A percentile compares a stretch with the other conserved stretches of the same genome.
Conservation (phyloP, 1,284 basidiomycete genomes). For the Serendipita sp. region DNA sequence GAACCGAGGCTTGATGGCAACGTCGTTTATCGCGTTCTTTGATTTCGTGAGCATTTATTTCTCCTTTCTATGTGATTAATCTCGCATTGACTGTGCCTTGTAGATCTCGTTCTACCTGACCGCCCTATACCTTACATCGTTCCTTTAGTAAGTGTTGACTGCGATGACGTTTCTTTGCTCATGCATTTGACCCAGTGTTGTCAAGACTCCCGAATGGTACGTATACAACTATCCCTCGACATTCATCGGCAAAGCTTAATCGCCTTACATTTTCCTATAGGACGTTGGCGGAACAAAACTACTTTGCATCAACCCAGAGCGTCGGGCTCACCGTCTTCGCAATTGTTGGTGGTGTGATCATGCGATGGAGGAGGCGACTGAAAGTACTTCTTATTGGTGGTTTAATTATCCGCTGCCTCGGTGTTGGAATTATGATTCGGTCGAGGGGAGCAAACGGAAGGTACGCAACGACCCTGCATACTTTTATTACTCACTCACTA, state of each 20-base stretch:
- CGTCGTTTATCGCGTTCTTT: slow-evolving; percentile 25
- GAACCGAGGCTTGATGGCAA: slow-evolving; percentile 22
- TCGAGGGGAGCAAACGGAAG: slow-evolving; percentile 49
- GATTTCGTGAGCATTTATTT: slow-evolving; percentile 18
- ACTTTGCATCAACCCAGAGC: slow-evolving; percentile 30
- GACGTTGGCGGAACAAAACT: slow-evolving; percentile 19
- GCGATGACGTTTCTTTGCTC: slow-evolving; percentile 25
- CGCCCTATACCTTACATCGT: slow-evolving; percentile 45
- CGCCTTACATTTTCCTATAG: slow-evolving; percentile 22
- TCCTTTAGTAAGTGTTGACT: slow-evolving; percentile 43
- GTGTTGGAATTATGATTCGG: slow-evolving; percentile 60
- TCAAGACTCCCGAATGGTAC: background rate
- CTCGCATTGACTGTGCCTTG: background rate
- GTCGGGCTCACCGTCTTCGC: slow-evolving; percentile 53
- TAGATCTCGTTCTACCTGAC: slow-evolving; percentile 51
- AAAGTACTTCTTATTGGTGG: slow-evolving; percentile 53
- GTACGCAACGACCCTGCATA: slow-evolving; percentile 11
- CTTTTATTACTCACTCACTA: background rate
- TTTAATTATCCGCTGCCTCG: slow-evolving; percentile 52
- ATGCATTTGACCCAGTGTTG: too few species aligned
- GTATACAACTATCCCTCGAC: background rate
- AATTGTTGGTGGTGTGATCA: slow-evolving; percentile 41
- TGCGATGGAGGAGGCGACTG: slow-evolving; percentile 41
- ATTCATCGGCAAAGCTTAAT: slow-evolving; percentile 12
- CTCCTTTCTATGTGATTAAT: background rate